Conservation (phyloP, 306 rosid species). For the Quillaja saponaria region DNA sequence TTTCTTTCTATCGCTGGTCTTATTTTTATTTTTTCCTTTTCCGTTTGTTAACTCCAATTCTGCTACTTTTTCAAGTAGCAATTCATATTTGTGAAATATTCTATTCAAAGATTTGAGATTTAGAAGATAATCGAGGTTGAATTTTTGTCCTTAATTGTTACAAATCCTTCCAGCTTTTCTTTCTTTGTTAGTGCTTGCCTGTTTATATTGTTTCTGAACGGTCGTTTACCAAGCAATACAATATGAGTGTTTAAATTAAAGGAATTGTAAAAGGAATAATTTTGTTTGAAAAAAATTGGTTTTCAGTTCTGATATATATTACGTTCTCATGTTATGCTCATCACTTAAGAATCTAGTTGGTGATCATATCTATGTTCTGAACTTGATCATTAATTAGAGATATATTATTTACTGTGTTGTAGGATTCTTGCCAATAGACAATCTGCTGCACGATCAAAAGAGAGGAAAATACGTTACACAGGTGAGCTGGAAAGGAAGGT, state of each 20-base stretch:
- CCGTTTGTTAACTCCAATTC: too few species aligned
- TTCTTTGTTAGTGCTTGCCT: too few species aligned
- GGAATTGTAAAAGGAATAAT: too few species aligned
- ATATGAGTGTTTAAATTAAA: too few species aligned
- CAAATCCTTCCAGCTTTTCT: not conserved
- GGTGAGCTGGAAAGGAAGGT: conserved; percentile 93
- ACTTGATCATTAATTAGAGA: conserved; percentile 16
- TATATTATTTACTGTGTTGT: conserved; percentile 21
- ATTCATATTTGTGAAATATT: not conserved
- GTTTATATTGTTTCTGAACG: too few species aligned
- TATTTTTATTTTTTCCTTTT: not conserved
- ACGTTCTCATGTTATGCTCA: too few species aligned
- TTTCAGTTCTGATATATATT: too few species aligned
- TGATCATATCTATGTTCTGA: not conserved
- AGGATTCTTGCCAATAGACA: conserved; percentile 96
- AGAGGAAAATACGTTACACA: conserved; percentile 86
- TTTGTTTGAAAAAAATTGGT: too few species aligned
- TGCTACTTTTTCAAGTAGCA: not conserved
- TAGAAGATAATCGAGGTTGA: not conserved
- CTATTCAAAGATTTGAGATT: not conserved
- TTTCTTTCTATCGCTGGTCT: not conserved
- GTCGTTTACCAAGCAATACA: too few species aligned
- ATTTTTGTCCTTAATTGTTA: not conserved
- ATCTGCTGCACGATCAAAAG: conserved; percentile 97
- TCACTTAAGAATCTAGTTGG: too few species aligned